A percentile compares a stretch with the other conserved stretches of the same genome.
These are phyloP conservation scores for Chlamydomonas sp. DNA, from an alignment of 139 green algal genomes.

Conservation along the genomic window DNA sequence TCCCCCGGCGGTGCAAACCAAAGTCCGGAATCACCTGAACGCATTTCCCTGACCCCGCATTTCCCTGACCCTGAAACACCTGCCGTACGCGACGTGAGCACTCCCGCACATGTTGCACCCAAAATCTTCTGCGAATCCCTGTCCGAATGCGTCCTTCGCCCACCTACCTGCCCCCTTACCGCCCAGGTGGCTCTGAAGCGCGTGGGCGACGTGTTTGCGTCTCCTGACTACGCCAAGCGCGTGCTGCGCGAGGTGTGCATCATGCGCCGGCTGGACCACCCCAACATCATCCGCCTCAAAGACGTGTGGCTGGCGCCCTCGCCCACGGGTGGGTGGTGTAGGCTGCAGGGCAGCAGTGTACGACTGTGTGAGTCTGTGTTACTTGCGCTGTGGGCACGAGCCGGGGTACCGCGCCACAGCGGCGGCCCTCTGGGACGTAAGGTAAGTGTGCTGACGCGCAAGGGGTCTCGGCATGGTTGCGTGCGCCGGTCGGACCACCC, in stretches of 20 bases:
- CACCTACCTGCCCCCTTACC: neutral
- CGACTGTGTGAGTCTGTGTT: no score
- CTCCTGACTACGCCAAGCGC: conserved; percentile 80
- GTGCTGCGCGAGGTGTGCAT: conserved; percentile 94
- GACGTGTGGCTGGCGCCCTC: conserved; percentile 81
- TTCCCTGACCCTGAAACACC: no score
- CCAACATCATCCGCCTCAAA: conserved; percentile 82
- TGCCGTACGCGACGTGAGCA: no score
- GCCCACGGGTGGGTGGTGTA: conserved; percentile 54
- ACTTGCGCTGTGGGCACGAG: no score
- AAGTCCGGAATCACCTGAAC: no score
- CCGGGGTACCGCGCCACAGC: no score
- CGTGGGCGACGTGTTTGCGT: conserved; percentile 83
- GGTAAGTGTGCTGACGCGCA: neutral
- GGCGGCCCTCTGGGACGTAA: neutral
- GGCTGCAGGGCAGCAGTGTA: no score
- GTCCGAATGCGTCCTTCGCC: neutral
- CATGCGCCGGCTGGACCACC: conserved; percentile 84
- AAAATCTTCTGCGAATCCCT: neutral
- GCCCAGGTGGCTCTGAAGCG: conserved; percentile 84
- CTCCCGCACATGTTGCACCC: no score
- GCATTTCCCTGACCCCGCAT: no score
- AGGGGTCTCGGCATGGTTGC: no score
- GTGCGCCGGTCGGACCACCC: conserved; percentile 85
- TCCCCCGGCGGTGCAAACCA: no score